Evolutionary conservation across 1,284 basidiomycete genomes (phyloP), one percentile per base, ranked within the genome.

Genomic region (Ganoderma lucidum): DNA sequence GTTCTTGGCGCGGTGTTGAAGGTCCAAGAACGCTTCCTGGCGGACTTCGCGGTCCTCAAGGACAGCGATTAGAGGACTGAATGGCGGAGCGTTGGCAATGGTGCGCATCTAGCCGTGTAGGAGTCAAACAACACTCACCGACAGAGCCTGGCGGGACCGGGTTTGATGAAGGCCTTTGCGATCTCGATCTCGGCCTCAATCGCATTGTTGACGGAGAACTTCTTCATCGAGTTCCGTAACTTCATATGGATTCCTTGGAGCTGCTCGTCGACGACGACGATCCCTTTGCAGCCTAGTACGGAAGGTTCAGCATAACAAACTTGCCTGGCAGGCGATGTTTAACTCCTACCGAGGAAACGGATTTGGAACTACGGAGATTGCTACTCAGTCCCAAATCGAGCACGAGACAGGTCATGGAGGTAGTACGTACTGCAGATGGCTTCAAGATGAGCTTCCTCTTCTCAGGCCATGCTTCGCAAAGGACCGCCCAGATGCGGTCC

Each of bases 141-240:
- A 75, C 93, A 93, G 15, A 93, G 79, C 77, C 90, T 88, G 56
- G 87, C 87, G 5, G 78, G 77, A 37, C 87, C 87, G 0, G 91
- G 89, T 28, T 81, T 79, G 61, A 83, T 82, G 74, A 94, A 90
- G 0, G 86, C 82, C 63, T 83, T 83, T 0, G 91, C 91, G 64
- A 95, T 93, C 77, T 94, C 93, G 66, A 95, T 90, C n/a, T 85
- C 84, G 1, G 87, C 87, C 3, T 73, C 69, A 19, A 83, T 84
- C 53, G 84, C 76, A 8, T 81, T 78, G 2, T 78, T 83, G 2
- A 84, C 85, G 5, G 84, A 78, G 73, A 93, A 95, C 74, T 95
- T 95, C 56, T 83, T 84, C 92, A 94, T 94, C 0, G 90, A 92
- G 6, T 83, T 80, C 28, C 93, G 83, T 19, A 94, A 76, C 15